phyloP scores from a whole-genome alignment of 331 rosid species.

The Malus hybrid region DNA sequence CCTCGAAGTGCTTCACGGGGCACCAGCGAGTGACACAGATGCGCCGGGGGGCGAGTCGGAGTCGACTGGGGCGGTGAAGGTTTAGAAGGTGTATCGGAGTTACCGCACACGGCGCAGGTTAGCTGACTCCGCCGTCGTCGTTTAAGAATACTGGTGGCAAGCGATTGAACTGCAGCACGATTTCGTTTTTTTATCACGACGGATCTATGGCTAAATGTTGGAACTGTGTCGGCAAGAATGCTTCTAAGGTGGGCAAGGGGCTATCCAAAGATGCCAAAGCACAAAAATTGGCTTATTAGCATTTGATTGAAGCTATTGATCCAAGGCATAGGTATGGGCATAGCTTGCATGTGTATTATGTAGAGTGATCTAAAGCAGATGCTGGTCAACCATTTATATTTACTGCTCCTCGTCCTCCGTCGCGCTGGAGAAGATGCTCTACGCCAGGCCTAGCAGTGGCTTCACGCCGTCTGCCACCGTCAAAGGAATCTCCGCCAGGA shows the following conservation, averaged over 20 bases:
- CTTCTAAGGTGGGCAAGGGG: slow-evolving; percentile 94
- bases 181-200: slow-evolving; percentile 69
- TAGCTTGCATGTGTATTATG: slow-evolving; percentile 68
- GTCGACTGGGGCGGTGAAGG: slow-evolving; percentile 44
- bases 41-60: slow-evolving; percentile 9
- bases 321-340: slow-evolving; percentile 96
- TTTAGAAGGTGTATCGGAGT: slow-evolving; percentile 85
- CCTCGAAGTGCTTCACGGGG: background rate
- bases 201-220: slow-evolving; percentile 62
- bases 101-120: slow-evolving; percentile 89
- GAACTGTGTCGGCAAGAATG: slow-evolving; percentile 62
- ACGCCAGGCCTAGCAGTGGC: background rate
- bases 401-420: slow-evolving; percentile 46
- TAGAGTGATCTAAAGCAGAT: slow-evolving; percentile 67
- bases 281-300: slow-evolving; percentile 85
- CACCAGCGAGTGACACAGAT: background rate
- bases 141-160: slow-evolving; percentile 95
- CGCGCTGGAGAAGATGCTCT: slow-evolving; percentile 45
- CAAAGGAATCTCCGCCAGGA: slow-evolving; percentile 13
- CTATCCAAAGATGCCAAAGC: slow-evolving; percentile 78
- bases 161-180: slow-evolving; percentile 76
- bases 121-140: slow-evolving; percentile 95
- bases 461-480: background rate
- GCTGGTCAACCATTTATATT: slow-evolving; percentile 70
- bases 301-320: slow-evolving; percentile 98